A percentile compares a stretch with the other conserved stretches of the same genome.
Conservation (phyloP, 257 asterid species). For the Salvia rosmarinus region DNA sequence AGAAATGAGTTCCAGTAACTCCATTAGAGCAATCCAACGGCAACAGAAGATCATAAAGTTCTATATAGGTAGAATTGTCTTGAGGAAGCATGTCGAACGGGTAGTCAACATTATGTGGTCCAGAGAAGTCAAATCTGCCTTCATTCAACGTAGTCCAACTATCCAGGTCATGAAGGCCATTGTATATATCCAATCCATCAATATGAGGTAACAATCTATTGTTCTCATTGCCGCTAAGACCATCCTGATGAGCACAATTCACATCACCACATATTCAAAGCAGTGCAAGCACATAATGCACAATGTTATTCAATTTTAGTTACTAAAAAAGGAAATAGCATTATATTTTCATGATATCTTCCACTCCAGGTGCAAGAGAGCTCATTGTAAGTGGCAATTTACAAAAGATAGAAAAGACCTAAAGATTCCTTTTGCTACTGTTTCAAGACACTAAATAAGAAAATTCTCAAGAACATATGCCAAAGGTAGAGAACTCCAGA, state of each 20-base stretch:
- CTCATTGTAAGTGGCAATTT: neutral
- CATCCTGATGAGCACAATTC: slow-evolving; percentile 35
- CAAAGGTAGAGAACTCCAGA: neutral
- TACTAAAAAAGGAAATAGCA: neutral
- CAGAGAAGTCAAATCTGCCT: slow-evolving; percentile 34
- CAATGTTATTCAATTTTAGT: neutral
- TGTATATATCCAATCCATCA: slow-evolving; percentile 47
- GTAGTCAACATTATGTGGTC: slow-evolving; percentile 29
- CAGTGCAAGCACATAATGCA: neutral
- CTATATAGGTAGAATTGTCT: slow-evolving; percentile 52
- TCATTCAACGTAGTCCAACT: slow-evolving; percentile 36
- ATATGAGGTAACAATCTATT: slow-evolving; percentile 2
- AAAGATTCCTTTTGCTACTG: neutral
- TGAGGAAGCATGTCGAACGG: slow-evolving; percentile 27
- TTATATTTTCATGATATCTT: neutral
- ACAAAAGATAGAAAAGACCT: neutral
- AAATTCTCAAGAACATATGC: neutral
- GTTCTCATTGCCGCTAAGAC: slow-evolving; percentile 26
- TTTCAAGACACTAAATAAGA: neutral
- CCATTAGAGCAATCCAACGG: slow-evolving; percentile 49
- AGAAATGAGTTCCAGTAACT: slow-evolving; percentile 32
- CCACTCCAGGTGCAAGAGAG: neutral
- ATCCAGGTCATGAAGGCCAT: slow-evolving; percentile 47
- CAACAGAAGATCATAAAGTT: slow-evolving; percentile 58
- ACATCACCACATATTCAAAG: slow-evolving; percentile 22